phyloP scores from a whole-genome alignment of 2,329 filamentous ascomycete species.

The Chaetomium olivaceum region DNA sequence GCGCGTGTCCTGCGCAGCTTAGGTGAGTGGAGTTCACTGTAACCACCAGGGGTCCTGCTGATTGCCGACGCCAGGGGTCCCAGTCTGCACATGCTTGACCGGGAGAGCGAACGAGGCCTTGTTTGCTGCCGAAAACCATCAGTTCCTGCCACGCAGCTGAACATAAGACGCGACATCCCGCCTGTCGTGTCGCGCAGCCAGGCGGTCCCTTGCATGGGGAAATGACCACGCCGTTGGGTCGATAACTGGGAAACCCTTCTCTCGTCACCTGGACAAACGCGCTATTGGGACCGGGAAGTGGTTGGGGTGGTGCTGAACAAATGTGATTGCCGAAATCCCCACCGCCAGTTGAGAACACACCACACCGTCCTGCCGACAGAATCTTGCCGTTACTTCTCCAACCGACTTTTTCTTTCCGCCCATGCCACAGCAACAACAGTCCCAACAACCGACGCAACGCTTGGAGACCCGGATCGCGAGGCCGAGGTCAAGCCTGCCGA shows the following conservation, averaged over 20 bases:
- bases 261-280: slow-evolving; percentile 17
- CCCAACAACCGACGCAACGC: slow-evolving; percentile 12
- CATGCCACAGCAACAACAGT: slow-evolving; percentile 22
- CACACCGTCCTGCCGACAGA: slow-evolving; percentile 10
- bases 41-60: slow-evolving; percentile 24
- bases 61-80: slow-evolving; percentile 28
- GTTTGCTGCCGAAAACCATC: slow-evolving; percentile 19
- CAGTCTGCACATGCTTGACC: slow-evolving; percentile 23
- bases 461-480: slow-evolving; percentile 3
- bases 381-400: slow-evolving; percentile 8
- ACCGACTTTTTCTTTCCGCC: not conserved
- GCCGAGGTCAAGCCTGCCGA: slow-evolving; percentile 1
- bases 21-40: slow-evolving; percentile 24
- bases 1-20: slow-evolving; percentile 20
- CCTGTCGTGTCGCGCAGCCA: slow-evolving; percentile 20
- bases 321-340: slow-evolving; percentile 21
- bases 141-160: slow-evolving; percentile 17
- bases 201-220: slow-evolving; percentile 24
- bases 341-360: slow-evolving; percentile 15
- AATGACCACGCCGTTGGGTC: slow-evolving; percentile 23
- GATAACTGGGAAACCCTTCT: slow-evolving; percentile 18
- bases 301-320: slow-evolving; percentile 5
- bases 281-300: slow-evolving; percentile 27
- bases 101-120: slow-evolving; percentile 7
- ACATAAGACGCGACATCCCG: slow-evolving; percentile 23